Evolutionary conservation across 2,329 filamentous ascomycete species (phyloP), one percentile per base, ranked within the genome.

Genomic region (Rhynchosporium secalis): DNA sequence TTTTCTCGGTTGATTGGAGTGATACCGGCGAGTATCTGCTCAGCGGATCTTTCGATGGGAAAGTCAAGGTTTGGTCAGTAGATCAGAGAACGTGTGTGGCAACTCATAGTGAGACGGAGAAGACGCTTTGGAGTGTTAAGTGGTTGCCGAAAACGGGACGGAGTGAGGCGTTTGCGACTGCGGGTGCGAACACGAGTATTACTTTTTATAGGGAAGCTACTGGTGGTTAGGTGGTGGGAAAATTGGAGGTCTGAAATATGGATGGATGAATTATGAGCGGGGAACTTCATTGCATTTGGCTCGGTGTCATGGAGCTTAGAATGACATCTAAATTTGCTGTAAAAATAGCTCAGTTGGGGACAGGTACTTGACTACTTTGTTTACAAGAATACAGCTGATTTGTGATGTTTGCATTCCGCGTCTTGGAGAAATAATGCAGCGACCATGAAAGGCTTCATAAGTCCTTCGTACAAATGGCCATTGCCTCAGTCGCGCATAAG

Each of bases 41-140:
- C 2, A 96, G 90, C 72, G 91, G 92, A 54, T 87, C 90, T 1
- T 92, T 96, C 75, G 93, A 98, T 73, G 94, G 95, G 43, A 97
- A 96, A 76, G 91, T 90, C 64, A 97, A 96, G 77, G 90, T 98
- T 36, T 99, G 95, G 95, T 94, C 91, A 36, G 85, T 97, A 63
- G 92, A 96, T 71, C 85, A 87, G 40, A 84, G 86, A 61, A 82
- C 83, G 4, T 98, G 95, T 73, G 95, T 99, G 49, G 92, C 94
- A 12, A 99, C 95, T 9, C 92, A 96, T 74, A 93, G 89, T 62
- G 93, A 98, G 78, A 92, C 91, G 5, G 93, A 94, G 66, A 90
- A 90, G 76, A 84, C 87, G 0, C 74, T 98, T 2, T 97, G 93
- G 90, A 85, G 86, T 60, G 91, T 93, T 33, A 88, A 86, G 72